Evolutionary conservation across 345 rosid species (phyloP).

Genomic region (Kandelia obovata): DNA sequence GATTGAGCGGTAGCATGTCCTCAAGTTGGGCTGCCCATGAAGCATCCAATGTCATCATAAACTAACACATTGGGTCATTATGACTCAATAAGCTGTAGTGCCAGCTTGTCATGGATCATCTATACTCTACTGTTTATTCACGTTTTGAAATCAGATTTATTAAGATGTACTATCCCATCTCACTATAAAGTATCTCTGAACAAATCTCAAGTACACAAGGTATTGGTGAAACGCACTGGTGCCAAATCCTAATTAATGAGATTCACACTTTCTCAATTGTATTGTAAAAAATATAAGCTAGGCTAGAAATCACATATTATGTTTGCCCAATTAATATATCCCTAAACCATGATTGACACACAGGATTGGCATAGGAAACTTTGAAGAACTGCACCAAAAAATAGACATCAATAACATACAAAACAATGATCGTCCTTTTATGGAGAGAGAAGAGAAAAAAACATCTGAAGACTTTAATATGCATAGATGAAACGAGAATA

Average conservation of each 20-base stretch:
- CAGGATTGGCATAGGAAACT: neutral
- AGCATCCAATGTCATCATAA: neutral
- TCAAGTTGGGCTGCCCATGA: neutral
- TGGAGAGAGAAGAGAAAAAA: neutral
- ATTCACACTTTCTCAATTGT: too few species aligned
- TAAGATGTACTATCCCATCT: too few species aligned
- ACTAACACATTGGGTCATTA: neutral
- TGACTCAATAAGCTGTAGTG: neutral
- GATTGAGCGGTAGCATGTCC: neutral
- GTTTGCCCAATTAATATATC: neutral
- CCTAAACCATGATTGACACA: neutral
- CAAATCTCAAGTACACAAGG: too few species aligned
- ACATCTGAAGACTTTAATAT: neutral
- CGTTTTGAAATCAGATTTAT: too few species aligned
- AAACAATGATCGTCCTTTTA: neutral
- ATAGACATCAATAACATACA: neutral
- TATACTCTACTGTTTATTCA: too few species aligned
- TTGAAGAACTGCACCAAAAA: neutral
- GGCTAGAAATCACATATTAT: neutral
- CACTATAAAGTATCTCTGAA: too few species aligned
- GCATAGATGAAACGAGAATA: neutral
- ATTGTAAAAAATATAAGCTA: too few species aligned
- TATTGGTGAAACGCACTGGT: too few species aligned
- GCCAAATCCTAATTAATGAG: too few species aligned
- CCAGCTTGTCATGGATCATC: too few species aligned